Conservation (phyloP, 352 stramenopile species). For the Pythium folliculosum region DNA sequence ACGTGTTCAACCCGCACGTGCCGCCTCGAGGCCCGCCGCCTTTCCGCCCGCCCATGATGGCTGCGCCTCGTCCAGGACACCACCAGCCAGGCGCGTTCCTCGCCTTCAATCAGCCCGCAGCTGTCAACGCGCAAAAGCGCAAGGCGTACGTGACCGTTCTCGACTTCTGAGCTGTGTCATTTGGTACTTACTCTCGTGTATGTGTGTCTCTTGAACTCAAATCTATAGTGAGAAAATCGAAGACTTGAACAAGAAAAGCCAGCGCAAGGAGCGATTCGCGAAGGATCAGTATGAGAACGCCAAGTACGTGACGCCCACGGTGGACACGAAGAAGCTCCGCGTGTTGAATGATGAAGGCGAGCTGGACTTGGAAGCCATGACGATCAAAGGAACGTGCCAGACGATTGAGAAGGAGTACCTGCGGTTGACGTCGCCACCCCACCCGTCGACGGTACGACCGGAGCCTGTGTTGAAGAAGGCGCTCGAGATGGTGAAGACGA, state of each 20-base stretch:
- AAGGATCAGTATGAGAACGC: constrained; percentile 72
- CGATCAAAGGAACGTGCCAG: constrained; percentile 94
- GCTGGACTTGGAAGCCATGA: constrained; percentile 85
- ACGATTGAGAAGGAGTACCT: constrained; percentile 98
- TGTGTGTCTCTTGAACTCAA: neutral
- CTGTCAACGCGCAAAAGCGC: constrained; percentile 65
- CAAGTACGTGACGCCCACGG: constrained; percentile 58
- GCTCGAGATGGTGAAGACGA: constrained; percentile 82
- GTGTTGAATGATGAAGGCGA: constrained; percentile 80
- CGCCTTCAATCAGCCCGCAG: constrained; percentile 42
- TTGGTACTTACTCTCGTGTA: constrained; percentile 2
- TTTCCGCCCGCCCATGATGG: constrained; percentile 11
- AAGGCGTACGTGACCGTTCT: constrained; percentile 48
- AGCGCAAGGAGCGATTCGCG: constrained; percentile 75
- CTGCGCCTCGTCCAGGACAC: constrained; percentile 4
- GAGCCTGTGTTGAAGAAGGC: constrained; percentile 90
- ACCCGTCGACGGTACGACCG: constrained; percentile 94
- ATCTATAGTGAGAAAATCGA: constrained; percentile 27
- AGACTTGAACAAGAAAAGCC: constrained; percentile 69
- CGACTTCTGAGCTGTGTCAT: neutral
- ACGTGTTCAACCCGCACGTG: constrained; percentile 20
- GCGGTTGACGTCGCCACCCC: constrained; percentile 94
- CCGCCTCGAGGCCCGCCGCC: constrained; percentile 13
- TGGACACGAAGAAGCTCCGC: constrained; percentile 72
- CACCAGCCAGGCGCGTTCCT: constrained; percentile 39